These are phyloP conservation scores for Pythium rishiriense DNA, from an alignment of 352 stramenopile genomes.

Conservation along the genomic window DNA sequence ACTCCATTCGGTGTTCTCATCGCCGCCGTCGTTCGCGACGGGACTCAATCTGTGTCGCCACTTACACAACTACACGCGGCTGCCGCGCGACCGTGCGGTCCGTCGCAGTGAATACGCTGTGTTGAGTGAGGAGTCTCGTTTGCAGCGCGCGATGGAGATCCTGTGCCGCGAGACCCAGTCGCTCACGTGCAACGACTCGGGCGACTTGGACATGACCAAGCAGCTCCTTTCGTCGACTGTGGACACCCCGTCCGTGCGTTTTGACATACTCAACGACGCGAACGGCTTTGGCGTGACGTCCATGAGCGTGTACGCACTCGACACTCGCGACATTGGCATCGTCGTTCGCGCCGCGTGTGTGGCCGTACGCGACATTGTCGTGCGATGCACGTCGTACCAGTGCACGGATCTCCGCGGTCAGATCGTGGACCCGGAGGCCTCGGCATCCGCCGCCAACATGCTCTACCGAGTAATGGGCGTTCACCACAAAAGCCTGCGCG, in stretches of 20 bases:
- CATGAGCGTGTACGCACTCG: constrained; percentile 33
- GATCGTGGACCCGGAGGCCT: constrained; percentile 13
- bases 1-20: constrained; percentile 1
- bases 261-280: constrained; percentile 6
- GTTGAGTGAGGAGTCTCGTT: constrained; percentile 8
- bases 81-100: constrained; percentile 9
- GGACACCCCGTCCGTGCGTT: constrained; percentile 3
- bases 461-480: constrained; percentile 18
- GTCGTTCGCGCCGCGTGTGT: constrained; percentile 26
- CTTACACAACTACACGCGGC: constrained; percentile 15
- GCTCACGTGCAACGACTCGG: not conserved
- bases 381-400: constrained; percentile 29
- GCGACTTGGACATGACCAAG: not conserved
- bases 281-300: constrained; percentile 20
- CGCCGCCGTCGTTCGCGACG: not conserved
- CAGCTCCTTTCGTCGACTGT: constrained; percentile 1
- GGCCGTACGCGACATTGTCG: constrained; percentile 25
- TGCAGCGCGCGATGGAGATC: constrained; percentile 20
- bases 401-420: constrained; percentile 15
- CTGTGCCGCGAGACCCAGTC: constrained; percentile 5
- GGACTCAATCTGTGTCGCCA: constrained; percentile 16
- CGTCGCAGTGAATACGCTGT: constrained; percentile 27
- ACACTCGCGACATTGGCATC: constrained; percentile 22
- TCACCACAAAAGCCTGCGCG: constrained; percentile 6
- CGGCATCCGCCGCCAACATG: no score